Percentiles rank a stretch among this genome's conserved stretches.
Conservation (phyloP, 2,329 filamentous ascomycete species). For the Hirsutella thompsonii region DNA sequence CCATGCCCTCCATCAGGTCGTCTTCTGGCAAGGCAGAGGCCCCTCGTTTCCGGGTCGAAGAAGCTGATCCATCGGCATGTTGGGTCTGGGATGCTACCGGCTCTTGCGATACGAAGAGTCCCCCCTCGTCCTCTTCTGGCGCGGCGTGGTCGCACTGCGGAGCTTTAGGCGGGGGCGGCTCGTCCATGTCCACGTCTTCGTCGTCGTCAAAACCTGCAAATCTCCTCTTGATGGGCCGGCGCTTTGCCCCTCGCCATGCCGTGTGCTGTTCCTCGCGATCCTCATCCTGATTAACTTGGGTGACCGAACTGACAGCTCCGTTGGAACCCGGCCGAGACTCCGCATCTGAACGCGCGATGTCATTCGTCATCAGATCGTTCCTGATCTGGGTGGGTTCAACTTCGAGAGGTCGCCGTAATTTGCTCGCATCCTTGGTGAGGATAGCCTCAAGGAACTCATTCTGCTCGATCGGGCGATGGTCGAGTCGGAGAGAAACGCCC, state of each 20-base stretch:
- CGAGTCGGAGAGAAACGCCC: conserved; percentile 55
- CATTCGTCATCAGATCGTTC: neutral
- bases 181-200: conserved; percentile 26
- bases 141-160: conserved; percentile 1
- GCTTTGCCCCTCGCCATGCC: conserved; percentile 12
- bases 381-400: conserved; percentile 20
- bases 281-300: neutral
- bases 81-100: conserved; percentile 10
- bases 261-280: conserved; percentile 10
- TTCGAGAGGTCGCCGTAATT: conserved; percentile 56
- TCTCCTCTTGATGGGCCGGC: conserved; percentile 34
- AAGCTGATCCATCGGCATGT: conserved; percentile 7
- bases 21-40: conserved; percentile 29
- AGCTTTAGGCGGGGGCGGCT: conserved; percentile 6
- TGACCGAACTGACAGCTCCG: neutral
- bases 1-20: conserved; percentile 57
- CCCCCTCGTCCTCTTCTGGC: conserved; percentile 23
- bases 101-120: conserved; percentile 46
- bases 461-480: conserved; percentile 76
- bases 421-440: conserved; percentile 61
- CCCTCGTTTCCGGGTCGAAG: conserved; percentile 30
- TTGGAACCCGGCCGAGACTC: neutral
- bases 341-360: neutral
- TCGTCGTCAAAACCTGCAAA: conserved; percentile 61
- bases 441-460: conserved; percentile 89